Evolutionary conservation across 768 basidiomycete genomes (phyloP).

Genomic region (Hericium coralloides): DNA sequence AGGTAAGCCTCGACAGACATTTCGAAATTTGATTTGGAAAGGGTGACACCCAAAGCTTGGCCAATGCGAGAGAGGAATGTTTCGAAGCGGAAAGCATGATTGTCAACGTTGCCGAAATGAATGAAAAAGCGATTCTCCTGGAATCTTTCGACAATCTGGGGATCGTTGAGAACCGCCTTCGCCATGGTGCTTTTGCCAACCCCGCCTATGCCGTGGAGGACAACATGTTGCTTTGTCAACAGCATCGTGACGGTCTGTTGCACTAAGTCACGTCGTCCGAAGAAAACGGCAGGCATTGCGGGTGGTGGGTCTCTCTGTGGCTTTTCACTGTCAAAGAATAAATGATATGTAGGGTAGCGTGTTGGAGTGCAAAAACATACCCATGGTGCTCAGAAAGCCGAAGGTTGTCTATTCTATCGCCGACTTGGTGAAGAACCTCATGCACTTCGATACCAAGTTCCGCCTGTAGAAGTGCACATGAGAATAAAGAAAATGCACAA

Average conservation of each 20-base stretch:
- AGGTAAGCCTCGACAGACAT: neutral
- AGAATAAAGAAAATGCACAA: neutral
- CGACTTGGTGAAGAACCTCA: too few relatives aligned
- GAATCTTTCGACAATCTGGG: neutral
- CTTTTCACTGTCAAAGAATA: neutral
- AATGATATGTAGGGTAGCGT: neutral
- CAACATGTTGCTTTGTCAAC: neutral
- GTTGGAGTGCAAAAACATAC: too few relatives aligned
- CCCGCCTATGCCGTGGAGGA: neutral
- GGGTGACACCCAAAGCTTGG: neutral
- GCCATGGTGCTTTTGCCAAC: neutral
- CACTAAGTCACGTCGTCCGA: neutral
- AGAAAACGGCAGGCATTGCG: neutral
- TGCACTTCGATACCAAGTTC: too few relatives aligned
- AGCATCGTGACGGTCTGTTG: neutral
- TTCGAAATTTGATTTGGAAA: neutral
- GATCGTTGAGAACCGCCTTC: neutral
- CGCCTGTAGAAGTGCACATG: neutral
- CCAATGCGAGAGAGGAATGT: neutral
- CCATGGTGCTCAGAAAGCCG: too few relatives aligned
- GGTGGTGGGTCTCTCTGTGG: neutral
- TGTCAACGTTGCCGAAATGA: neutral
- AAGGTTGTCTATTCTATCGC: too few relatives aligned
- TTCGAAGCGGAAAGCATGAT: neutral
- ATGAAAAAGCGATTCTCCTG: neutral